These are phyloP conservation scores for Fusarium graminum DNA, from an alignment of 2,329 filamentous ascomycete species.

Conservation along the genomic window DNA sequence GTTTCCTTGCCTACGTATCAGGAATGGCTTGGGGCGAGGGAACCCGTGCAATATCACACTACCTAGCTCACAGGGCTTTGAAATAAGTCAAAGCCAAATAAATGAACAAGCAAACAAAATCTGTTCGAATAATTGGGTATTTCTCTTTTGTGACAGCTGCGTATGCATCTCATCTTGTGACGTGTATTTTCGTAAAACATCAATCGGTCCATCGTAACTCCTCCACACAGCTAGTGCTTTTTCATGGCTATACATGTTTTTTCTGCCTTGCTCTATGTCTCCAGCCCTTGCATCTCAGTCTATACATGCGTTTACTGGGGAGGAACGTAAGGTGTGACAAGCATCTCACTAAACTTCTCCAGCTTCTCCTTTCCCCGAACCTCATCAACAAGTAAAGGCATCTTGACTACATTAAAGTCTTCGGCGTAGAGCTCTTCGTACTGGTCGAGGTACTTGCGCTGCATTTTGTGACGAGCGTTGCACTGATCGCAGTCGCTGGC, in stretches of 20 bases:
- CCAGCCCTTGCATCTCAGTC: not conserved
- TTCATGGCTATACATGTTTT: slow-evolving; percentile 18
- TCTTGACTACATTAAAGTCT: slow-evolving; percentile 95
- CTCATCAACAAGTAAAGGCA: slow-evolving; percentile 96
- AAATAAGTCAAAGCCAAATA: slow-evolving; percentile 22
- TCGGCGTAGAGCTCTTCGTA: slow-evolving; percentile 99
- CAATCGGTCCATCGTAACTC: slow-evolving; percentile 37
- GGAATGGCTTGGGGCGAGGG: slow-evolving; percentile 12
- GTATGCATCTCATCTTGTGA: slow-evolving; percentile 12
- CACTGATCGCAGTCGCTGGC: slow-evolving; percentile 94
- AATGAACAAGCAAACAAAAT: slow-evolving; percentile 33
- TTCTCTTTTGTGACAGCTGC: slow-evolving; percentile 34
- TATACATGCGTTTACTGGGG: slow-evolving; percentile 60
- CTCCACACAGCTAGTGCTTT: slow-evolving; percentile 33
- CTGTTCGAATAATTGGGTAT: slow-evolving; percentile 27
- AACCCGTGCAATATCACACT: slow-evolving; percentile 14
- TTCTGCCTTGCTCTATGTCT: slow-evolving; percentile 18
- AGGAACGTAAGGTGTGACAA: slow-evolving; percentile 80
- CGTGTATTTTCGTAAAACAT: slow-evolving; percentile 34
- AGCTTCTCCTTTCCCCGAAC: slow-evolving; percentile 94
- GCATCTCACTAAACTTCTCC: slow-evolving; percentile 89
- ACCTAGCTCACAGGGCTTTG: slow-evolving; percentile 10
- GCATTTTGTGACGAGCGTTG: slow-evolving; percentile 95
- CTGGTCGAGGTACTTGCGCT: slow-evolving; percentile 99
- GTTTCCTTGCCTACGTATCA: slow-evolving; percentile 27